Evolutionary conservation across 495 filamentous ascomycete genomes (phyloP).

Genomic region (Penicillium lagena): DNA sequence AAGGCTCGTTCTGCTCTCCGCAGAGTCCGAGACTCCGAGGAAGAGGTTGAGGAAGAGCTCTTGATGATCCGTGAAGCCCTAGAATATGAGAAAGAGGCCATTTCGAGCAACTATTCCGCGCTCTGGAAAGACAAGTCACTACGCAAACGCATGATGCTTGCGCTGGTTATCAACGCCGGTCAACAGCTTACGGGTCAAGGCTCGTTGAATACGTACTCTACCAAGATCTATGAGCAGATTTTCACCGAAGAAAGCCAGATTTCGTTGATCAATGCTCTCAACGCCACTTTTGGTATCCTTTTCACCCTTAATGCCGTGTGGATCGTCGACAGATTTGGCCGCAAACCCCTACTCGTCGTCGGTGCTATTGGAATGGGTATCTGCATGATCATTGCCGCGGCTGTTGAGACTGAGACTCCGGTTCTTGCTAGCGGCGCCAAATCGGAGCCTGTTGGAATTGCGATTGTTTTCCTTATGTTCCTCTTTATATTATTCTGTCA

Average conservation of each 20-base stretch:
- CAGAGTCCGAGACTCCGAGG: slow-evolving; percentile 47
- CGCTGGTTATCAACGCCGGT: slow-evolving; percentile 52
- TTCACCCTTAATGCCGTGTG: slow-evolving; percentile 70
- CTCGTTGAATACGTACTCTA: slow-evolving; percentile 57
- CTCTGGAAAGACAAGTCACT: slow-evolving; percentile 57
- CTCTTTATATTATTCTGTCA: slow-evolving; percentile 60
- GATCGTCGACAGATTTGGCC: slow-evolving; percentile 60
- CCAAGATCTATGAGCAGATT: slow-evolving; percentile 59
- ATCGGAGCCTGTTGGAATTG: slow-evolving; percentile 51
- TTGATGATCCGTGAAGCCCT: slow-evolving; percentile 52
- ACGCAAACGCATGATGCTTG: slow-evolving; percentile 49
- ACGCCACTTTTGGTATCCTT: slow-evolving; percentile 59
- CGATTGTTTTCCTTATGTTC: slow-evolving; percentile 58
- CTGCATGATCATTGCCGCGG: slow-evolving; percentile 59
- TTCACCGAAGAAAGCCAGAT: slow-evolving; percentile 47
- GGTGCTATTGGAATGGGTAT: slow-evolving; percentile 67
- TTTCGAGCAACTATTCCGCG: slow-evolving; percentile 47
- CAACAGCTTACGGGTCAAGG: slow-evolving; percentile 59
- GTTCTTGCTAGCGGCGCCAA: slow-evolving; percentile 39
- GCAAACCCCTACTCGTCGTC: slow-evolving; percentile 59
- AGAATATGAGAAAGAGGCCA: slow-evolving; percentile 57
- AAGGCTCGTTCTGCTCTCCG: slow-evolving; percentile 44
- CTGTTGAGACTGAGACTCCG: slow-evolving; percentile 57
- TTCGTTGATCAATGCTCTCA: slow-evolving; percentile 62
- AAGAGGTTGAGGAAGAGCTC: slow-evolving; percentile 54